Evolutionary conservation across 148 eudicot genomes (phyloP).

Genomic region (Rhododendron molle): DNA sequence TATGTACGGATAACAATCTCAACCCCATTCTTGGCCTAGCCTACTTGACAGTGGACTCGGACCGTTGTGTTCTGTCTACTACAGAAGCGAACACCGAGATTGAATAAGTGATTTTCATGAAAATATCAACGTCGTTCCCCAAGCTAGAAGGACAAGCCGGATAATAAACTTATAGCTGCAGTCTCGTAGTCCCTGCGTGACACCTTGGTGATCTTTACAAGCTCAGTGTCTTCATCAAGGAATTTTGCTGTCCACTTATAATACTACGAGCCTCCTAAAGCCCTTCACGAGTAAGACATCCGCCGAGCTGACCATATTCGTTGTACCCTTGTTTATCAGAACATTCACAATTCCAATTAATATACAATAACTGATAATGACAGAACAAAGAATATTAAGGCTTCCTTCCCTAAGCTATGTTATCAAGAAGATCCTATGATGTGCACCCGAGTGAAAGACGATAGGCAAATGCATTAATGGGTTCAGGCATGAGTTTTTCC

Average conservation of each 20-base stretch:
- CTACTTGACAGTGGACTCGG: too few relatives aligned
- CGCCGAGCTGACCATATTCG: conserved; percentile 94
- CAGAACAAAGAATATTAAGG: not conserved
- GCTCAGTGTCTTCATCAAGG: conserved; percentile 93
- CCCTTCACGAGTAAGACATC: conserved; percentile 88
- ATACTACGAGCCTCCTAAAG: conserved; percentile 80
- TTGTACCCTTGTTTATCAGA: conserved; percentile 79
- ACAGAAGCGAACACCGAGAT: not conserved
- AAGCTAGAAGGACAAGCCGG: conserved; percentile 1
- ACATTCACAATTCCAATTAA: conserved; percentile 21
- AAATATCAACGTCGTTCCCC: not conserved
- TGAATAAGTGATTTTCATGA: not conserved
- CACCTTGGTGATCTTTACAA: conserved; percentile 70
- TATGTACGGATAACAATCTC: too few relatives aligned
- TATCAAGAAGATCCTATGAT: not conserved
- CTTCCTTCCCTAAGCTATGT: not conserved
- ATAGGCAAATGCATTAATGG: not conserved
- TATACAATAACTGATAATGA: not conserved
- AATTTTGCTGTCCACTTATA: conserved; percentile 65
- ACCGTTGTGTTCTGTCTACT: too few relatives aligned
- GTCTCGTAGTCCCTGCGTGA: conserved; percentile 92
- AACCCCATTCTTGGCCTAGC: too few relatives aligned
- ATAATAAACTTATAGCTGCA: conserved; percentile 33
- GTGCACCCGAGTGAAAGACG: not conserved
- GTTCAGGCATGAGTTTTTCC: not conserved